These are phyloP conservation scores for Skeletonema tropicum DNA, from an alignment of 108 stramenopile species.

Conservation along the genomic window DNA sequence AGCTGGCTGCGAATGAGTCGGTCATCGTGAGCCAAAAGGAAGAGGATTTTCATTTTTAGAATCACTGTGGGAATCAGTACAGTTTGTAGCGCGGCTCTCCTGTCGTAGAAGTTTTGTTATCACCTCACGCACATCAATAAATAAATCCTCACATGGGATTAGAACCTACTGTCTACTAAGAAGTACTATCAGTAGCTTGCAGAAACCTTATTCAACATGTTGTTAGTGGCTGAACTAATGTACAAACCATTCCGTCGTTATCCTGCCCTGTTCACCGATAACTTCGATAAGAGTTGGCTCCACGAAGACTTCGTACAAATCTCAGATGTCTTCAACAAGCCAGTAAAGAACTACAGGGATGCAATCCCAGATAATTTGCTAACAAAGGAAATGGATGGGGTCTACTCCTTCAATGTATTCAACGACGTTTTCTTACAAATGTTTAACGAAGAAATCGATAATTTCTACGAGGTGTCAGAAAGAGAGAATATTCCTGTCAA, in stretches of 20 bases:
- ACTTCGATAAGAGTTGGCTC: slow-evolving; percentile 13
- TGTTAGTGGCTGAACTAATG: not conserved
- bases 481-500: slow-evolving; percentile 22
- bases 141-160: no score
- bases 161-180: not conserved
- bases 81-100: not conserved
- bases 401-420: slow-evolving; percentile 17
- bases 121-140: no score
- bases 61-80: not conserved
- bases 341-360: not conserved
- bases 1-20: no score
- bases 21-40: no score
- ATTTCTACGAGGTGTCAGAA: slow-evolving; percentile 24
- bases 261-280: slow-evolving; percentile 13
- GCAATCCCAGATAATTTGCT: not conserved
- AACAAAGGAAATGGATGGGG: slow-evolving; percentile 6
- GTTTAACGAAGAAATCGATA: slow-evolving; percentile 27
- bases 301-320: slow-evolving; percentile 9
- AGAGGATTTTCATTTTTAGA: not conserved
- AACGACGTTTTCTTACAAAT: not conserved
- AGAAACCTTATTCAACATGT: not conserved
- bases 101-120: not conserved
- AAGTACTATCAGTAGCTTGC: not conserved
- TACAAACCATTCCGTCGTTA: slow-evolving; percentile 10
- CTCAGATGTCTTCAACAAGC: not conserved